Conservation (phyloP, 1,284 basidiomycete species). For the Pyrrhoderma noxium region DNA sequence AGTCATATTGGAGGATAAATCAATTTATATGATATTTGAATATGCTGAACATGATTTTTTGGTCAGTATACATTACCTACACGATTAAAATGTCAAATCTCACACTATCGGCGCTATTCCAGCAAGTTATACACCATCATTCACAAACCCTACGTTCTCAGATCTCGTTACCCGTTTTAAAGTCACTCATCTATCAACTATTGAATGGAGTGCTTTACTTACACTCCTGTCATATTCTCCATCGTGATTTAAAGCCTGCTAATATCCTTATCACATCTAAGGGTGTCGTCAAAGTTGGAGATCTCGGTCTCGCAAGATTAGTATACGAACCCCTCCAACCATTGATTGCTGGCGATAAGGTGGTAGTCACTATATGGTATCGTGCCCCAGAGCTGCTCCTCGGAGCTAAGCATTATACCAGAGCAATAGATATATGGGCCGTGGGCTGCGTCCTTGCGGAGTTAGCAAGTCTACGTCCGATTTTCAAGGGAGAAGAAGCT, state of each 20-base stretch:
- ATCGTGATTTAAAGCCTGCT: constrained; percentile 96
- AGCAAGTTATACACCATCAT: constrained; percentile 99
- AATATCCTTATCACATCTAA: constrained; percentile 91
- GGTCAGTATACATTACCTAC: constrained; percentile 38
- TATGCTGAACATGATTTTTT: constrained; percentile 98
- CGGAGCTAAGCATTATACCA: constrained; percentile 95
- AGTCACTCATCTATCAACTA: constrained; percentile 93
- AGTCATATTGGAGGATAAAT: constrained; percentile 96
- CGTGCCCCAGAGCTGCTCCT: constrained; percentile 92
- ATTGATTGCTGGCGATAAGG: constrained; percentile 87
- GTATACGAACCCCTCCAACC: constrained; percentile 82
- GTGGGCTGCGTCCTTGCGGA: constrained; percentile 97
- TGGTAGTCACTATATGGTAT: constrained; percentile 99
- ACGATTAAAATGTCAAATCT: neutral
- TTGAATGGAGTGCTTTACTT: constrained; percentile 92
- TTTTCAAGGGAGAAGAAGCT: constrained; percentile 99
- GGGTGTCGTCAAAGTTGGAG: constrained; percentile 96
- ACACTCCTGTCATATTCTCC: constrained; percentile 91
- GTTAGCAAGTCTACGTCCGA: constrained; percentile 85
- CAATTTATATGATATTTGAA: constrained; percentile 98
- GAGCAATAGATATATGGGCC: constrained; percentile 93
- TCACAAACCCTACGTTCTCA: constrained; percentile 78
- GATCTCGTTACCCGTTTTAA: constrained; percentile 76
- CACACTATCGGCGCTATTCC: constrained; percentile 11
- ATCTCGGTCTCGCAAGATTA: constrained; percentile 89